Base-by-base conservation (phyloP, 2,329 filamentous ascomycete species). In the Elsinoe batatas region DNA sequence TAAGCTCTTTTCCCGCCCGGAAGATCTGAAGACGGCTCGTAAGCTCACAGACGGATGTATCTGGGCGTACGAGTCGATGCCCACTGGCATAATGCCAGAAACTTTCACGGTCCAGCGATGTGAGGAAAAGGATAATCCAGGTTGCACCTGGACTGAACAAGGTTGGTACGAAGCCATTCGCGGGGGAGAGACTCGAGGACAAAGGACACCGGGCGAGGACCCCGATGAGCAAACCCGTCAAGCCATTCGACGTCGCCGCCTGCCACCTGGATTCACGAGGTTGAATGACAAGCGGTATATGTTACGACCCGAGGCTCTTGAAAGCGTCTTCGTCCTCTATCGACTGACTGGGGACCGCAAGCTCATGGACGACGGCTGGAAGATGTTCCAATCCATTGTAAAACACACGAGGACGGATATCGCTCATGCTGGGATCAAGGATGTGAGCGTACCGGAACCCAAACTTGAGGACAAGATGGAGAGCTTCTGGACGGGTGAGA, bases 291-390 rank as follows among this genome's bases (percentile, higher is more conserved):
- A 73, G 38, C 76, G 76, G 56, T 88, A 87, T 64, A 79, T 86
- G 30, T 74, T 88, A 43, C 78, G 84, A 6, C 87, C 87, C 17
- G 87, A 91, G 70, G 87, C 87, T 1, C 88, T 91, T 54, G 87
- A 91, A 72, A 86, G 82, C 12, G 80, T 93, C 3, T 91, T 88
- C 68, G 79, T 88, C 65, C 80, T 91, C 74, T 88, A 85, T 67
- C 80, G 86, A 57, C 75, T 88, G 57, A 89, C 85, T 0, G 86
- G 85, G 22, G 80, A 87, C 60, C 61, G 74, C 1, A 71, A 74
- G 49, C 85, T 82, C 77, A 80, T 80, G 64, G 78, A 85, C 57
- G 82, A 82, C 65, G 86, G 84, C 1, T 89, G 86, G 86, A 73
- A 74, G 56, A 89, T 90, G 85, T 89, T 88, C 65, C 66, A 78